Evolutionary conservation across 1,139 yeast species (phyloP).

Genomic region (Yamadazyma mexicana): DNA sequence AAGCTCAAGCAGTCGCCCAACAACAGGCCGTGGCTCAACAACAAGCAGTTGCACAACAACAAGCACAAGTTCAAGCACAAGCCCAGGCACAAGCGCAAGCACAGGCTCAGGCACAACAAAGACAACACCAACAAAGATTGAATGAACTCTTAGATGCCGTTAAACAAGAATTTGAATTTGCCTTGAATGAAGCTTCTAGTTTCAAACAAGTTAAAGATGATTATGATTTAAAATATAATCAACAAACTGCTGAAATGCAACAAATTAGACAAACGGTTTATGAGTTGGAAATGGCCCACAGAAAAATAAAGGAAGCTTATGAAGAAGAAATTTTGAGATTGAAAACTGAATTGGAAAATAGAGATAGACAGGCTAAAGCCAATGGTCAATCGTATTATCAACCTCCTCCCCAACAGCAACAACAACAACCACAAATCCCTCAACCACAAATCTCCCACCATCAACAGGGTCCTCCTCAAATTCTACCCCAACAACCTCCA

Average conservation of each 20-base stretch:
- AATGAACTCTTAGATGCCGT: conserved; percentile 87
- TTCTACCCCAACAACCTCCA: conserved; percentile 15
- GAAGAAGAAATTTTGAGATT: conserved; percentile 88
- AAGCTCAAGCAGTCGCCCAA: conserved; percentile 25
- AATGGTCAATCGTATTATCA: conserved; percentile 17
- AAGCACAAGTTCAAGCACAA: conserved; percentile 18
- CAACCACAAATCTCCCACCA: conserved; percentile 17
- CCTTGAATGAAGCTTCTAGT: conserved; percentile 82
- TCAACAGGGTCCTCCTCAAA: conserved; percentile 6
- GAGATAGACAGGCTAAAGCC: conserved; percentile 53
- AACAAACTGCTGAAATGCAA: conserved; percentile 92
- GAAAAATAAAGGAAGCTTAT: conserved; percentile 93
- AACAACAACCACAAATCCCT: conserved; percentile 20
- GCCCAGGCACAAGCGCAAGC: conserved; percentile 24
- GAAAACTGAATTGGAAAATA: conserved; percentile 79
- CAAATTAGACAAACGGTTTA: conserved; percentile 92
- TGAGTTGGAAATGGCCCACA: conserved; percentile 91
- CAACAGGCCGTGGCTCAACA: conserved; percentile 24
- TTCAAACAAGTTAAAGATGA: conserved; percentile 93
- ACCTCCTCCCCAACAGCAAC: conserved; percentile 22
- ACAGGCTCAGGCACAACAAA: conserved; percentile 27
- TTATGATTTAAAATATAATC: conserved; percentile 84
- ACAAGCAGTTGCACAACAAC: conserved; percentile 16
- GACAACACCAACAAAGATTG: conserved; percentile 55
- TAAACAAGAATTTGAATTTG: conserved; percentile 86